phyloP scores from a whole-genome alignment of 169 alveolate species.

The Plasmodium chabaudi region DNA sequence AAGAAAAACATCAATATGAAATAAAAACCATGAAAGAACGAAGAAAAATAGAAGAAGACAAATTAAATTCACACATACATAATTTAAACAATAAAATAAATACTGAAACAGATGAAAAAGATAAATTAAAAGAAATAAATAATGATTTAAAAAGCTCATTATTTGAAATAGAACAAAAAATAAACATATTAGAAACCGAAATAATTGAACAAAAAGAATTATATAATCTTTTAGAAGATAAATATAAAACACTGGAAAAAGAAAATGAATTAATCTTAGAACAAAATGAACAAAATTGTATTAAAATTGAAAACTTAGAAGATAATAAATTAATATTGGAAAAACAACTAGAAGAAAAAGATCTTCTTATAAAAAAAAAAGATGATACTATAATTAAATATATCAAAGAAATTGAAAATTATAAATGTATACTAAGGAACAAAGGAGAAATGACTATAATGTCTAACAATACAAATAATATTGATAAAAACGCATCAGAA shows the following conservation, averaged over 20 bases:
- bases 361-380: slow-evolving; percentile 30
- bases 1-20: too few relatives aligned
- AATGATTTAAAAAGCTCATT: slow-evolving; percentile 6
- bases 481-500: slow-evolving; percentile 32
- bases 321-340: slow-evolving; percentile 36
- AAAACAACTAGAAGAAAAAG: slow-evolving; percentile 47
- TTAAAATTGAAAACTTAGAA: slow-evolving; percentile 10
- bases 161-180: slow-evolving; percentile 25
- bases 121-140: slow-evolving; percentile 17
- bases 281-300: slow-evolving; percentile 18
- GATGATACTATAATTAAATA: slow-evolving; percentile 47
- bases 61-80: background rate
- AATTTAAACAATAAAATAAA: slow-evolving; percentile 4
- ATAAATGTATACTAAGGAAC: slow-evolving; percentile 40
- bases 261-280: slow-evolving; percentile 45
- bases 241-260: slow-evolving; percentile 26
- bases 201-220: slow-evolving; percentile 34
- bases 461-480: slow-evolving; percentile 16
- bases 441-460: slow-evolving; percentile 58
- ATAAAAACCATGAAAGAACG: too few relatives aligned
- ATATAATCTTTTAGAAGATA: slow-evolving; percentile 26
- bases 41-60: too few relatives aligned
- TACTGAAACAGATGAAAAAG: slow-evolving; percentile 24
- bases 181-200: slow-evolving; percentile 14
- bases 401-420: slow-evolving; percentile 53